Conservation (phyloP, 345 rosid species). For the Trapa bicornis region DNA sequence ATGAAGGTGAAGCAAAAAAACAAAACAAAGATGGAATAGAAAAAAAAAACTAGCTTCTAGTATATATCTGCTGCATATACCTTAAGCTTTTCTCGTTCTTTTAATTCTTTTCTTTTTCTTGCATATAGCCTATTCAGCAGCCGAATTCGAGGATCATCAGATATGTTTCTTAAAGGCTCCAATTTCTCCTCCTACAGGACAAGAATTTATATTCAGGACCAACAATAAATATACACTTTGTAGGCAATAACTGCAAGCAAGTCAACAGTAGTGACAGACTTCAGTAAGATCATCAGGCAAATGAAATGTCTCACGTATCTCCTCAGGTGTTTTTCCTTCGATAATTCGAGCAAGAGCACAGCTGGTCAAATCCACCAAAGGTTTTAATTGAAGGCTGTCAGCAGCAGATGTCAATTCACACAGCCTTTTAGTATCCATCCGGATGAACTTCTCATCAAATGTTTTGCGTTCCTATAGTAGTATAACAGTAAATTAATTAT, state of each 20-base stretch:
- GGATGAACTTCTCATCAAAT: conserved; percentile 72
- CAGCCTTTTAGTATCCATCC: conserved; percentile 77
- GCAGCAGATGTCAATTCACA: conserved; percentile 93
- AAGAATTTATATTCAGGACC: conserved; percentile 4
- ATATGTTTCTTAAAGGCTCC: conserved; percentile 72
- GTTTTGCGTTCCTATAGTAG: conserved; percentile 51
- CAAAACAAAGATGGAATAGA: background rate
- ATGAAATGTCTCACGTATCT: conserved; percentile 86
- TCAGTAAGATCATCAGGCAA: conserved; percentile 93
- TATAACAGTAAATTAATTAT: background rate
- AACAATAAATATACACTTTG: background rate
- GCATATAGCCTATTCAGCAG: conserved; percentile 73
- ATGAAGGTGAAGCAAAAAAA: background rate
- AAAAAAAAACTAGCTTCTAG: background rate
- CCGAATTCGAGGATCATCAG: conserved; percentile 82
- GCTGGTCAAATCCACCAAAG: conserved; percentile 83
- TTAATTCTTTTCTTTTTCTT: conserved; percentile 70
- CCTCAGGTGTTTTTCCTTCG: conserved; percentile 81
- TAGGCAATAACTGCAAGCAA: background rate
- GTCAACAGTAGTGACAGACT: conserved; percentile 28
- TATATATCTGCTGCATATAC: conserved; percentile 17
- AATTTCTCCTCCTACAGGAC: conserved; percentile 67
- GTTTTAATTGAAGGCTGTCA: conserved; percentile 79
- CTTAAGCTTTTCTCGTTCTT: conserved; percentile 68
- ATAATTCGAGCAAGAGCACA: conserved; percentile 77